A percentile compares a stretch with the other conserved stretches of the same genome.
Evolutionary conservation across 2,329 filamentous ascomycete genomes (phyloP).

Genomic region (Pestalotiopsis sp.): DNA sequence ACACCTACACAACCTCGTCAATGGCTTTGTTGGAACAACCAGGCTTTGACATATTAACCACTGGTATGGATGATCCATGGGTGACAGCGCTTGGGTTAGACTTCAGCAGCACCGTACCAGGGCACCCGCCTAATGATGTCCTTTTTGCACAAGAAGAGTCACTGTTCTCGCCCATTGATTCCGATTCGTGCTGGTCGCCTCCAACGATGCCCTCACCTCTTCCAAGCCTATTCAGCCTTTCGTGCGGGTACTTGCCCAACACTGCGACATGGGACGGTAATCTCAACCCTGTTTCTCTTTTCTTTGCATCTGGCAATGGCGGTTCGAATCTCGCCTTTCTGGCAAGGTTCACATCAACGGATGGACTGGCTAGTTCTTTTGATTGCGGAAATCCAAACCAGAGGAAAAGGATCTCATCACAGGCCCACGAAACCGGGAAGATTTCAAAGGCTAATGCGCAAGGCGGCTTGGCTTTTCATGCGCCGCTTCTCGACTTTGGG

Average conservation of each 20-base stretch:
- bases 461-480: neutral
- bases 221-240: neutral
- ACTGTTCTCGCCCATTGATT: neutral
- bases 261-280: neutral
- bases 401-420: neutral
- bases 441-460: neutral
- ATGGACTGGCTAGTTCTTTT: slow-evolving; percentile 6
- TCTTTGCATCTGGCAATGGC: neutral
- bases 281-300: neutral
- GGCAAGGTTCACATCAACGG: neutral
- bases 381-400: neutral
- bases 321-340: neutral
- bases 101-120: neutral
- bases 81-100: neutral
- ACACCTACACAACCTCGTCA: neutral
- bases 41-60: neutral
- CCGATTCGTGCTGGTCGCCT: neutral
- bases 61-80: neutral
- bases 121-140: neutral
- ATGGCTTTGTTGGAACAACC: neutral
- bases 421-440: neutral
- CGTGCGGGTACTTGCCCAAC: neutral
- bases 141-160: neutral
- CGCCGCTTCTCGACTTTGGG: neutral
- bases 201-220: neutral